Evolutionary conservation across 345 rosid species (phyloP), one percentile per base, ranked within the genome.

Genomic region (Brassica juncea): DNA sequence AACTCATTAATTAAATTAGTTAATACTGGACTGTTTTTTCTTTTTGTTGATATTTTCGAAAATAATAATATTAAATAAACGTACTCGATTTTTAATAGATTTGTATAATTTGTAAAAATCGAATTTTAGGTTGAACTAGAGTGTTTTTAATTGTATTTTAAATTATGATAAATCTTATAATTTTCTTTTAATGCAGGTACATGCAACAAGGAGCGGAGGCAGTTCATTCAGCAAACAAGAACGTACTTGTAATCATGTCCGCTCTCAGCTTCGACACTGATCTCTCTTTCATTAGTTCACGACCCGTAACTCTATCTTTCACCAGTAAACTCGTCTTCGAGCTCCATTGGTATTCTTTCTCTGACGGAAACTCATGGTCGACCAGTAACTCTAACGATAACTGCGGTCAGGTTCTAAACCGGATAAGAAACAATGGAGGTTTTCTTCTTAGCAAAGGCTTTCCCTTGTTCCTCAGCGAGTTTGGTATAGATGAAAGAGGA

Each of bases 121-220:
- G 19, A 19, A 19, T 19, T 19, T 19, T 19, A 19, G 19, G 19
- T 19, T 19, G 19, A 49, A 49, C 5, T 14, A 49, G 6, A 15
- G 1, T 1, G 14, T 8, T 58, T 58, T 55, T 5, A 8, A 31
- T 31, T 31, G 34, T 31, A 31, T 31, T 31, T 31, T 31, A 3
- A 31, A 31, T 31, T 31, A 31, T 31, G 34, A 31, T 5, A 5
- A 31, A 31, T 31, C 5, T 3, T 3, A 31, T 31, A 31, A 5
- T 31, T 58, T 10, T 58, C n/a, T 58, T 10, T 8, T 23, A 37
- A 15, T 12, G 21, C 4, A 58, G 92, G 84, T 86, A 93, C 82
- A 91, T 91, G 98, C 87, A 85, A 70, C 77, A 75, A 77, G 97
- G 97, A 64, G 98, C 97, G 5, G 97, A 92, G 76, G 93, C 92